These are phyloP conservation scores for Trichosporon coremiiforme DNA, from an alignment of 1,284 basidiomycete species.

Conservation along the genomic window DNA sequence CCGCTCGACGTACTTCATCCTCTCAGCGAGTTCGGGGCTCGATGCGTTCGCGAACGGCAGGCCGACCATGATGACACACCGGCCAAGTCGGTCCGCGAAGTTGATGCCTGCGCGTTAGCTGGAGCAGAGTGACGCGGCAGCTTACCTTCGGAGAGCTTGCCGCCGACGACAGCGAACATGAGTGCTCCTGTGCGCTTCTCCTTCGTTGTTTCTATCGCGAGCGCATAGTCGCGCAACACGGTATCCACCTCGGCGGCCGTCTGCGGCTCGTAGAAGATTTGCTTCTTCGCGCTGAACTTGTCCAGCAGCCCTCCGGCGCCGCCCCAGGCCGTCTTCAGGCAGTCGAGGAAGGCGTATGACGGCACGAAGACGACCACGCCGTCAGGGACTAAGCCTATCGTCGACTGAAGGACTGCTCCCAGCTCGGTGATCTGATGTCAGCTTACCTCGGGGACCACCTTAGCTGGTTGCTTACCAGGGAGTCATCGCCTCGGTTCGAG, in stretches of 20 bases:
- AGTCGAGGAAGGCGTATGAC: slow-evolving; percentile 81
- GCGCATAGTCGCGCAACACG: slow-evolving; percentile 74
- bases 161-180: slow-evolving; percentile 90
- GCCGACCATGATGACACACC: slow-evolving; percentile 85
- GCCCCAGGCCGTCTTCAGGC: slow-evolving; percentile 69
- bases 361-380: slow-evolving; percentile 95
- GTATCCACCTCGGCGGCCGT: slow-evolving; percentile 73
- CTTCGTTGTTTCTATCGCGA: slow-evolving; percentile 58
- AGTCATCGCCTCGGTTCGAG: slow-evolving; percentile 69
- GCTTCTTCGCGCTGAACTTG: slow-evolving; percentile 72
- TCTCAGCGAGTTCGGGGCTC: slow-evolving; percentile 86
- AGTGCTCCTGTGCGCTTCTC: slow-evolving; percentile 26
- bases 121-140: background rate
- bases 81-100: slow-evolving; percentile 85
- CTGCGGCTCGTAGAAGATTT: slow-evolving; percentile 86
- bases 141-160: slow-evolving; percentile 87
- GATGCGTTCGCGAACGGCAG: slow-evolving; percentile 90
- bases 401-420: slow-evolving; percentile 78
- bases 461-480: slow-evolving; percentile 59
- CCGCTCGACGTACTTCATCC: slow-evolving; percentile 77
- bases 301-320: slow-evolving; percentile 63
- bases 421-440: slow-evolving; percentile 73
- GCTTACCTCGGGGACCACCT: background rate
- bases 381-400: slow-evolving; percentile 74
- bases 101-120: slow-evolving; percentile 66